Evolutionary conservation across 73 alveolate genomes (phyloP).

Genomic region (Tetrahymena malaccensis): DNA sequence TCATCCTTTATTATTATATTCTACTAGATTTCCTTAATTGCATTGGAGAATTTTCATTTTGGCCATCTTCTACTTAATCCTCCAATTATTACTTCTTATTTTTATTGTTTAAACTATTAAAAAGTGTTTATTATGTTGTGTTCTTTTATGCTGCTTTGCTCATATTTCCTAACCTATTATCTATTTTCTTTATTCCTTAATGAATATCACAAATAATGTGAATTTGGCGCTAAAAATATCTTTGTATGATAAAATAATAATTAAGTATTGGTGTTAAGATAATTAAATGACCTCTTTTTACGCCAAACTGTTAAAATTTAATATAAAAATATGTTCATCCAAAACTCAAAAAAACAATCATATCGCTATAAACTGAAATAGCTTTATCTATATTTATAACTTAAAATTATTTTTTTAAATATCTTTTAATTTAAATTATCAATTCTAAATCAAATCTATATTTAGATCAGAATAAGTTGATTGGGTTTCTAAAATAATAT

Average conservation of each 20-base stretch:
- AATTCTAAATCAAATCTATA: too few relatives aligned
- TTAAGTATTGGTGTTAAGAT: neutral
- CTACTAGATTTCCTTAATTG: neutral
- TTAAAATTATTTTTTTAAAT: too few relatives aligned
- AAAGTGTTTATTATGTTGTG: neutral
- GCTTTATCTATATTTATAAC: neutral
- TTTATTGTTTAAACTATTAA: neutral
- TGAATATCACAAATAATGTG: neutral
- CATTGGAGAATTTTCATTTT: neutral
- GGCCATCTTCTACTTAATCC: neutral
- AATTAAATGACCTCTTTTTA: neutral
- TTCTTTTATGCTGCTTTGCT: neutral
- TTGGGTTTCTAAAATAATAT: too few relatives aligned
- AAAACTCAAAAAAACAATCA: neutral
- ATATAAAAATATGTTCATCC: neutral
- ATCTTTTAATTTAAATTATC: too few relatives aligned
- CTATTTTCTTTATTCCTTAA: neutral
- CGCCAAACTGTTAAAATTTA: neutral
- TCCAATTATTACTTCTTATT: neutral
- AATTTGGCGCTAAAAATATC: neutral
- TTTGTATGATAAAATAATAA: neutral
- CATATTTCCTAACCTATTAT: neutral
- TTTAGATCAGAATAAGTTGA: too few relatives aligned
- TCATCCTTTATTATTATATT: neutral
- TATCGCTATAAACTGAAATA: neutral